Conservation (phyloP, 2,329 filamentous ascomycete genomes). For the Plenodomus lindquistii region DNA sequence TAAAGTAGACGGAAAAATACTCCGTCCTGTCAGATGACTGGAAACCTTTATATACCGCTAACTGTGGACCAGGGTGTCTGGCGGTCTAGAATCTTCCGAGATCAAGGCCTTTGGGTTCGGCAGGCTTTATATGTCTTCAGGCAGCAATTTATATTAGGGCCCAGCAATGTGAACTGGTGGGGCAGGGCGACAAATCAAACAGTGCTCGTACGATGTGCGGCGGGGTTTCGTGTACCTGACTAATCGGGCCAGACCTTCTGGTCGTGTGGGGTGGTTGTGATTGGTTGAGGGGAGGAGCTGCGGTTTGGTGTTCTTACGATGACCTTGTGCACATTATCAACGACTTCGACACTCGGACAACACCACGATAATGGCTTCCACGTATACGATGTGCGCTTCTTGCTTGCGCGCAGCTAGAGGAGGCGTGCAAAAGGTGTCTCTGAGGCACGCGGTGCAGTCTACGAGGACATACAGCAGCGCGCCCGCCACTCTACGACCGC, state of each 20-base stretch:
- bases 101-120: neutral
- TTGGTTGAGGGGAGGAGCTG: conserved; percentile 12
- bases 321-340: conserved; percentile 11
- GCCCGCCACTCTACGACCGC: conserved; percentile 24
- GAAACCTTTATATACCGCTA: neutral
- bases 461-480: conserved; percentile 26
- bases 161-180: conserved; percentile 3
- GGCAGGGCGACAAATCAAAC: conserved; percentile 1
- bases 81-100: neutral
- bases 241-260: conserved; percentile 19
- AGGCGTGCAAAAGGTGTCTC: neutral
- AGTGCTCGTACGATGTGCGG: conserved; percentile 15
- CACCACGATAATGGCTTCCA: conserved; percentile 26
- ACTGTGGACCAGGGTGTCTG: neutral
- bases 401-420: conserved; percentile 33
- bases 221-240: conserved; percentile 14
- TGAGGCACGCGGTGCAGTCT: conserved; percentile 3
- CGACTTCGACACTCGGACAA: conserved; percentile 1
- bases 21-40: too few species aligned
- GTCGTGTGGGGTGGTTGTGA: conserved; percentile 1
- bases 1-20: neutral
- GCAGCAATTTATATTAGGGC: conserved; percentile 1
- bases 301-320: conserved; percentile 15
- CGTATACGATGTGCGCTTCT: conserved; percentile 33
- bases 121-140: neutral